Conservation (phyloP, 1,139 yeast genomes). For the Kurtzmaniella natalensis region DNA sequence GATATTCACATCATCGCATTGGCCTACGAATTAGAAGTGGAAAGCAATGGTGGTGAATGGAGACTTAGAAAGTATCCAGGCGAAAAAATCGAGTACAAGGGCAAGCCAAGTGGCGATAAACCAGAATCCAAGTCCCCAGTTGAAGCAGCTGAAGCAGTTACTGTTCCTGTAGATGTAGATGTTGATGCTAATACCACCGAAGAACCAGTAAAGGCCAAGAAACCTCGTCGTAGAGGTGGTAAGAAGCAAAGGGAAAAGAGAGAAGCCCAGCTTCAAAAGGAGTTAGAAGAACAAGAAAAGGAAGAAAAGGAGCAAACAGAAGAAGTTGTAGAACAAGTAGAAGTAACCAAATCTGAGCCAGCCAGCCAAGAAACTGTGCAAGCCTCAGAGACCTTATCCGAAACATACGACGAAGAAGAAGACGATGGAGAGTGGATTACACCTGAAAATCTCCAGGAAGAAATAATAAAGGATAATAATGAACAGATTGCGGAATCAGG, state of each 20-base stretch:
- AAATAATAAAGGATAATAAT: conserved; percentile 59
- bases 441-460: conserved; percentile 72
- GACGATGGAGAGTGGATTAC: conserved; percentile 98
- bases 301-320: conserved; percentile 9
- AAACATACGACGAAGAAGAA: conserved; percentile 53
- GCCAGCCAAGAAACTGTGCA: conserved; percentile 3
- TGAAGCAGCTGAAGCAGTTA: conserved; percentile 11
- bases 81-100: conserved; percentile 32
- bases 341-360: conserved; percentile 8
- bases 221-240: conserved; percentile 59
- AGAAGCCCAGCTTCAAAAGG: conserved; percentile 31
- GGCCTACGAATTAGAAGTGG: conserved; percentile 81
- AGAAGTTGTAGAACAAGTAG: conserved; percentile 9
- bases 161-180: conserved; percentile 15
- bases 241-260: conserved; percentile 57
- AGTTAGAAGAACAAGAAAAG: conserved; percentile 15
- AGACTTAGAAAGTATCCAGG: conserved; percentile 74
- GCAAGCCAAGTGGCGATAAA: conserved; percentile 4
- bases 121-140: conserved; percentile 3
- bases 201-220: conserved; percentile 22
- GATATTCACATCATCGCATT: conserved; percentile 92
- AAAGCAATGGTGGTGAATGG: conserved; percentile 63
- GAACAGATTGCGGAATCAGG: conserved; percentile 37
- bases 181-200: conserved; percentile 20
- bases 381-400: conserved; percentile 18